These are phyloP conservation scores for Inga oerstediana DNA, from an alignment of 306 rosid species.

Conservation along the genomic window DNA sequence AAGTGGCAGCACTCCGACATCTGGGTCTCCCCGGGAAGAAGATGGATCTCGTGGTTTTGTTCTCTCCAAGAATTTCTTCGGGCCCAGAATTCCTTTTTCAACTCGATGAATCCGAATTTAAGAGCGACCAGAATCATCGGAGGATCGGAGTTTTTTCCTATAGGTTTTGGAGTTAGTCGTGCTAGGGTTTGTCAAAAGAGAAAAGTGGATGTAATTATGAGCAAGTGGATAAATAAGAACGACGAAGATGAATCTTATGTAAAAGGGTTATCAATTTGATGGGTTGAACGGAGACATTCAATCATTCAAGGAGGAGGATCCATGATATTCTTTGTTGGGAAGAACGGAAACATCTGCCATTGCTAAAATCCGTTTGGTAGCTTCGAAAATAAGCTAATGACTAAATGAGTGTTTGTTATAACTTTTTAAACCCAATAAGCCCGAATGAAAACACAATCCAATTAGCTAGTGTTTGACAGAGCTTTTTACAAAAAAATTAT, in stretches of 20 bases:
- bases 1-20: neutral
- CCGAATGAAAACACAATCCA: no score
- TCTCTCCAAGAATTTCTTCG: conserved; percentile 30
- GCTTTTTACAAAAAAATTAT: no score
- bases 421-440: no score
- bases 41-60: neutral
- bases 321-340: neutral
- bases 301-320: neutral
- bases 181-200: neutral
- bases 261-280: neutral
- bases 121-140: neutral
- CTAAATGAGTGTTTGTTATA: no score
- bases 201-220: neutral
- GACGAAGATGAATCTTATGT: neutral
- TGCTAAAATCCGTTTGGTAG: neutral
- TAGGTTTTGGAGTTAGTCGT: neutral
- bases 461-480: no score
- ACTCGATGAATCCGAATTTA: neutral
- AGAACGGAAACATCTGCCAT: neutral
- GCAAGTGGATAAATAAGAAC: neutral
- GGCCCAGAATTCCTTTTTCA: neutral
- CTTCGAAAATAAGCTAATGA: neutral
- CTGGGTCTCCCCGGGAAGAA: neutral
- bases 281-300: neutral
- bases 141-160: neutral